Evolutionary conservation across 192 early-diverging fungal species (phyloP).

Genomic region (Phycomyces nitens): DNA sequence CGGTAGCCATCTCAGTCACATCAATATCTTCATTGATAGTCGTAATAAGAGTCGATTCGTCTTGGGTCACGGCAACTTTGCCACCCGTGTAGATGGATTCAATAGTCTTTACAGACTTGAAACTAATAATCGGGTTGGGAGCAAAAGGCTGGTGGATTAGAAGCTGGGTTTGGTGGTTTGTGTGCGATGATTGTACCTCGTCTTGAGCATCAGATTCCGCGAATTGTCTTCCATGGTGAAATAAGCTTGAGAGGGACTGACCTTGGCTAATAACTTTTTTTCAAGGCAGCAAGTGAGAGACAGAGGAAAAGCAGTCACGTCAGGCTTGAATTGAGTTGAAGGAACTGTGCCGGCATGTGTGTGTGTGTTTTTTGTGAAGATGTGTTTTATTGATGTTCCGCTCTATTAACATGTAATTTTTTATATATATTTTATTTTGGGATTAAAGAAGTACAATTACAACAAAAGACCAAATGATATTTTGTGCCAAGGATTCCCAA

Average conservation of each 20-base stretch:
- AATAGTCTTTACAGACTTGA: constrained; percentile 72
- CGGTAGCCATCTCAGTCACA: constrained; percentile 67
- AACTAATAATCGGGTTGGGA: constrained; percentile 45
- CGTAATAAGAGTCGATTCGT: constrained; percentile 70
- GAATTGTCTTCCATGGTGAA: not conserved
- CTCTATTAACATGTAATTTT: no score
- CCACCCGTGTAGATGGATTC: constrained; percentile 93
- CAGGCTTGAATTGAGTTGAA: not conserved
- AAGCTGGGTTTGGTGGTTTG: no score
- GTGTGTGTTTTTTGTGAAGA: no score
- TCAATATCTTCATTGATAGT: constrained; percentile 81
- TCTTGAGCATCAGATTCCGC: not conserved
- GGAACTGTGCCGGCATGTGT: no score
- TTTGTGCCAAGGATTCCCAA: no score
- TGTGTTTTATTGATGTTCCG: no score
- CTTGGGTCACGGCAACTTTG: constrained; percentile 62
- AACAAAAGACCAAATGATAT: no score
- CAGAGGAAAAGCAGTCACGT: not conserved
- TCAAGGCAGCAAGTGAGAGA: not conserved
- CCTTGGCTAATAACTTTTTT: constrained; percentile 1
- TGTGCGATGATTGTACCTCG: no score
- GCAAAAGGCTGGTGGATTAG: no score
- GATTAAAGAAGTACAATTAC: no score
- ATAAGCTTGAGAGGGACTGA: no score
- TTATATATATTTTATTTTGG: no score